Base-by-base conservation (phyloP, 345 rosid genomes). In the Bruguiera parviflora region DNA sequence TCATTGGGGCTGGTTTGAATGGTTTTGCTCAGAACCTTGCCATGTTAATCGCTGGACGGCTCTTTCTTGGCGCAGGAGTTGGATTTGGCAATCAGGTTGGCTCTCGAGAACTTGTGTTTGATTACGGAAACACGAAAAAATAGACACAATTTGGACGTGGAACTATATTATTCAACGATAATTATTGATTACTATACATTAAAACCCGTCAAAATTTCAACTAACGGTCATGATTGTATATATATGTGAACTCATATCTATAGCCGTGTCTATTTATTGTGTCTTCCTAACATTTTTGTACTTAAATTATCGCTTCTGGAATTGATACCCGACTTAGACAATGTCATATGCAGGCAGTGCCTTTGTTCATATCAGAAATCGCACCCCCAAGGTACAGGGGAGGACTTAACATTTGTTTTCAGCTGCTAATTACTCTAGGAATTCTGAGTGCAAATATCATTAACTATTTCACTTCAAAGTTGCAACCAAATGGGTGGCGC, bases 401-500 rank as follows among this genome's bases (percentile, higher is more conserved):
- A 73, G 71, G 71, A 24, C 73, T 77, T 11, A 77, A 77, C 63
- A 43, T 77, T 27, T 77, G 74, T 66, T 77, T 77, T 22, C 81
- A 77, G 73, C 39, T 75, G 24, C 49, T 75, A 28, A 33, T 65
- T 66, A 75, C 78, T 35, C 5, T 75, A 21, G 78, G 78, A 10
- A 69, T 75, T 59, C 62, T 75, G 15, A 35, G 39, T 19, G 78
- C 78, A 19, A 75, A 75, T 18, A 37, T 75, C 2, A 71, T 70
- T 19, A 78, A 78, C 51, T 78, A 73, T 52, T 52, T 27, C 22
- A 78, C 81, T 5, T 60, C 71, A 10, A 78, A 47, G 2, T 5
- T 71, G 20, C 68, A 68, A 22, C 75, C 81, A 8, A 58, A 87
- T 13, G 91, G 96, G 0, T 89, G 96, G 96, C 84, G 89, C 68